Evolutionary conservation across 1,284 basidiomycete genomes (phyloP).

Genomic region (Microbotryomycetes sp.): DNA sequence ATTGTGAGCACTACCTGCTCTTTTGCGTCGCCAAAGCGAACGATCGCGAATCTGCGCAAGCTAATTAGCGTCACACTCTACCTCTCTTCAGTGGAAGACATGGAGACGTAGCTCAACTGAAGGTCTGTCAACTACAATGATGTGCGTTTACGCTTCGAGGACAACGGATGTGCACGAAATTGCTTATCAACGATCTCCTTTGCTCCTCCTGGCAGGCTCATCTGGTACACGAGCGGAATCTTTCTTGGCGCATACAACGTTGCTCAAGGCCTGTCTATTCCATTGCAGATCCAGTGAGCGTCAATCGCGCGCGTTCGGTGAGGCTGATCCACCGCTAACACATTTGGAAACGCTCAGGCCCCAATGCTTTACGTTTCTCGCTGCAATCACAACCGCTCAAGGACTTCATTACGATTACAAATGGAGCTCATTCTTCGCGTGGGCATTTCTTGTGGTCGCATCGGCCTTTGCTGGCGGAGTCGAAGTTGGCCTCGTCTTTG

Average conservation of each 20-base stretch:
- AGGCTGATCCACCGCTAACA: not conserved
- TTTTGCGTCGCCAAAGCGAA: not conserved
- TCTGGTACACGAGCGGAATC: conserved; percentile 9
- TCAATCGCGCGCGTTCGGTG: not conserved
- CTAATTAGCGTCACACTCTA: not conserved
- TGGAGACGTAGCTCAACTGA: conserved; percentile 7
- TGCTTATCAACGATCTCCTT: not conserved
- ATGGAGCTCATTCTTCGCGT: not conserved
- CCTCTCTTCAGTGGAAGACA: conserved; percentile 5
- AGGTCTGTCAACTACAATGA: conserved; percentile 7
- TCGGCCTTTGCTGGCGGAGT: conserved; percentile 3
- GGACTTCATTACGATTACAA: conserved; percentile 14
- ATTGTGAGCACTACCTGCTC: not conserved
- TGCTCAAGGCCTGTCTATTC: conserved; percentile 5
- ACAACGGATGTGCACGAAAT: not conserved
- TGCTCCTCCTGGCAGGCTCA: not conserved
- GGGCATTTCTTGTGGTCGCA: not conserved
- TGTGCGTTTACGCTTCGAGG: not conserved
- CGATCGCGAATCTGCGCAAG: not conserved
- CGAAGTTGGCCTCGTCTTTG: conserved; percentile 11
- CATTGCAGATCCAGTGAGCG: conserved; percentile 11
- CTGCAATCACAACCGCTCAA: conserved; percentile 11
- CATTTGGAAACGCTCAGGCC: conserved; percentile 1
- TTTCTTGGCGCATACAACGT: conserved; percentile 9
- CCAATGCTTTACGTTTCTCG: conserved; percentile 8